Conservation (phyloP, 768 basidiomycete genomes). For the Mycena filopes region DNA sequence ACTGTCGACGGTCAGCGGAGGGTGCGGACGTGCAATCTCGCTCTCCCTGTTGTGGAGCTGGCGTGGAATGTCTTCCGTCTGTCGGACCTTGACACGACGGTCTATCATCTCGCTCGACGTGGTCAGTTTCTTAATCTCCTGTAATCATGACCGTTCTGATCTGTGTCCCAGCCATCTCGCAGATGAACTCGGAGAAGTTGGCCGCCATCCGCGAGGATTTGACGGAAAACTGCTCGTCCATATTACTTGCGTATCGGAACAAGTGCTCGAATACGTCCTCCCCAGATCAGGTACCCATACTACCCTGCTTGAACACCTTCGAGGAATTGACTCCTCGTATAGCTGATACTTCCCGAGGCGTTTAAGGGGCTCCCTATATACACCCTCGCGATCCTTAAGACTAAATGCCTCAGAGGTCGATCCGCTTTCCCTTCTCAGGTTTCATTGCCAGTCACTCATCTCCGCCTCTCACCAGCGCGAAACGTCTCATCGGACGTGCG, state of each 20-base stretch:
- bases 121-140: constrained; percentile 57
- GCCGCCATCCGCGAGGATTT: constrained; percentile 85
- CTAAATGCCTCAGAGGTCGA: constrained; percentile 92
- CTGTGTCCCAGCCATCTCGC: constrained; percentile 72
- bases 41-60: constrained; percentile 79
- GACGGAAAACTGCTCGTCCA: constrained; percentile 83
- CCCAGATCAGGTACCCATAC: constrained; percentile 78
- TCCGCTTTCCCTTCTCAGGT: constrained; percentile 13
- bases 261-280: constrained; percentile 87
- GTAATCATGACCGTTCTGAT: constrained; percentile 8
- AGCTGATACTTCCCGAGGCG: constrained; percentile 96
- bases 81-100: constrained; percentile 89
- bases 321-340: constrained; percentile 26
- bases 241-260: constrained; percentile 87
- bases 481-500: constrained; percentile 95
- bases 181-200: constrained; percentile 68
- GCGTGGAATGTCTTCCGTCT: constrained; percentile 93
- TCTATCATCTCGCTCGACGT: constrained; percentile 79
- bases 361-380: constrained; percentile 89
- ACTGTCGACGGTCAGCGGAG: constrained; percentile 78
- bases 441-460: constrained; percentile 1
- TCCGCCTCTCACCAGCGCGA: constrained; percentile 60
- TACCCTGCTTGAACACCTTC: background rate
- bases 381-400: constrained; percentile 84
- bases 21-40: constrained; percentile 89